Base-by-base conservation (phyloP, 345 rosid species). In the Cardamine occulta region DNA sequence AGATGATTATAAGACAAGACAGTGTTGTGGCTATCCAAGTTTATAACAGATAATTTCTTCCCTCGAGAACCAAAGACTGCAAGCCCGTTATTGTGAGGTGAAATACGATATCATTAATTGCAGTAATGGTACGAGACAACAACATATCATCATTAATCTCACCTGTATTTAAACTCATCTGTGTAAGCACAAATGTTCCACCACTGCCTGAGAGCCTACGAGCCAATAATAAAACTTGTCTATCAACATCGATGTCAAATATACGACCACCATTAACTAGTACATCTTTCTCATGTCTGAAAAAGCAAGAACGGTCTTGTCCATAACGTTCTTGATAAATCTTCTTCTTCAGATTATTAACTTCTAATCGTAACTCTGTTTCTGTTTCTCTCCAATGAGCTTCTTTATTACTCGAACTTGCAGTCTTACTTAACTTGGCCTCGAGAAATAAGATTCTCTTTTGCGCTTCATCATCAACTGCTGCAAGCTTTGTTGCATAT, bases 31-130 rank as follows among this genome's bases (percentile, higher is more conserved):
- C 88, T 93, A 68, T 86, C 89, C 83, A 81, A 73, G 76, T 91
- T 93, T 74, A 91, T 71, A 78, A 93, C 77, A 19, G 90, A 86
- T 76, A 93, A 24, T 52, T 84, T 85, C 82, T 89, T 93, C 56
- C 93, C 97, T 44, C 91, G 71, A 64, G 96, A 84, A 73, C 93
- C 88, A 75, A 67, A 88, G 28, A 91, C 87, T 14, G 80, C 90
- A 70, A 83, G 86, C 70, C 74, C 82, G 40, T 82, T 61, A 61
- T 81, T 63, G 48, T 52, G 80, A 21, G 96, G 92, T 73, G 90
- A 93, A 53, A 93, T 68, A 37, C 66, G 92, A 75, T 75, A 81
- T 89, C 97, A 85, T 85, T 88, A 55, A 93, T 79, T 23, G 85
- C 85, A 83, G 79, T 86, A 60, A 86, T 83, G 37, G 65, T 66